Percentiles rank a stretch among this genome's conserved stretches.
Conservation (phyloP, 441 rosid genomes). For the Flueggea neowawraea region DNA sequence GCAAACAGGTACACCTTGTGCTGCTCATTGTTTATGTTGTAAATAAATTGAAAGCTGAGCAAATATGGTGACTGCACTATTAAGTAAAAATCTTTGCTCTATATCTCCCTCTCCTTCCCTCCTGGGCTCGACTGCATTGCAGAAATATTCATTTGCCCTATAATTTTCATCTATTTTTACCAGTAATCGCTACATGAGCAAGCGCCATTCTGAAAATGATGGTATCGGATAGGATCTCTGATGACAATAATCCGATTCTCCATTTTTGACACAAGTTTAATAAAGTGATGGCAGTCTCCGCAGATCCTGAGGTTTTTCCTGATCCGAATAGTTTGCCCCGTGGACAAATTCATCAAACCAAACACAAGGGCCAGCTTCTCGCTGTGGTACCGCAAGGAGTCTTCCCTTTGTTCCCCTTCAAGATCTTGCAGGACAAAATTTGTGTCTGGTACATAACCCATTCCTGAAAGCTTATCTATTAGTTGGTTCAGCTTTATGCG, state of each 20-base stretch:
- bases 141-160: no score
- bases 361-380: slow-evolving; percentile 67
- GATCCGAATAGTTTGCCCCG: slow-evolving; percentile 48
- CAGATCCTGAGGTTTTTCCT: slow-evolving; percentile 78
- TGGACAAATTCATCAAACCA: slow-evolving; percentile 50
- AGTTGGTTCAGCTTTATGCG: slow-evolving; percentile 32
- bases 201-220: slow-evolving; percentile 54
- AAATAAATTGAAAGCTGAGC: no score
- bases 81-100: no score
- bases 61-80: no score
- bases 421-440: slow-evolving; percentile 60
- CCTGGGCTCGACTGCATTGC: no score
- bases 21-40: no score
- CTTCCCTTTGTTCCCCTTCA: slow-evolving; percentile 71
- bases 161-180: slow-evolving; percentile 19
- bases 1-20: no score
- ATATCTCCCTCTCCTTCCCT: no score
- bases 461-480: slow-evolving; percentile 35
- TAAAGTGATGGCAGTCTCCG: slow-evolving; percentile 67
- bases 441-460: slow-evolving; percentile 70
- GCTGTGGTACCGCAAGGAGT: slow-evolving; percentile 60
- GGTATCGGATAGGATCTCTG: slow-evolving; percentile 67
- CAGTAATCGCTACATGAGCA: slow-evolving; percentile 82
- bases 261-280: slow-evolving; percentile 50
- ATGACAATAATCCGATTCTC: slow-evolving; percentile 45